Evolutionary conservation across 2,329 filamentous ascomycete species (phyloP), one percentile per base, ranked within the genome.

Genomic region (Trichoderma polysporum): DNA sequence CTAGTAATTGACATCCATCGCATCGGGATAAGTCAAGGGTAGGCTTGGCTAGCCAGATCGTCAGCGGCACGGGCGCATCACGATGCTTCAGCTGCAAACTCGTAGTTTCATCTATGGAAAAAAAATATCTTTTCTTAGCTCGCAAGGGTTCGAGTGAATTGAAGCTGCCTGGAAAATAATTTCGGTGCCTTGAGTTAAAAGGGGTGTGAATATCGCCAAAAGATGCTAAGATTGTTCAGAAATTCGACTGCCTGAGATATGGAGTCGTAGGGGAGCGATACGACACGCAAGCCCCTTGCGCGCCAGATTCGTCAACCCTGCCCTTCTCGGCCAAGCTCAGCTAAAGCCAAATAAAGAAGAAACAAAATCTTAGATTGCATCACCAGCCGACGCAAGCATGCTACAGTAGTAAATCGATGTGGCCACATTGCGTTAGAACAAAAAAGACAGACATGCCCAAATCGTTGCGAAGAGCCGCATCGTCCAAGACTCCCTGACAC

Each of bases 101-200:
- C 22, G 52, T 22, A 7, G 41, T 29, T 39, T 63, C 35, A 25
- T 22, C 45, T 25, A 19, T 27, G 22, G n/a, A 49, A 17, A 27
- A 31, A 29, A 10, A 25, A 8, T 50, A n/a, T 25, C 41, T 1
- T 41, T 27, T 29, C 19, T n/a, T 19, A n/a, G 39, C 12, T 50
- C 12, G 29, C 37, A 56, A 19, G 31, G 53, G 19, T 22, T 33
- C 8, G 25, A 27, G 3, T 12, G 19, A 35, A 15, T 31, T 41
- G 27, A 65, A 50, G 62, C 29, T 65, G 62, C 62, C 62, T 65
- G 41, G 41, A 58, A 10, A 39, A 52, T 49, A 65, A 65, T 65
- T 31, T 65, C 62, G 62, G 33, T 65, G 62, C 62, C 62, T 65
- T 65, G 53, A 35, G 50, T 6, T 3, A 9, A 50, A 49, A 33